phyloP scores from a whole-genome alignment of 371 early-diverging fungal genomes.

The Rhizomucor pusillus region DNA sequence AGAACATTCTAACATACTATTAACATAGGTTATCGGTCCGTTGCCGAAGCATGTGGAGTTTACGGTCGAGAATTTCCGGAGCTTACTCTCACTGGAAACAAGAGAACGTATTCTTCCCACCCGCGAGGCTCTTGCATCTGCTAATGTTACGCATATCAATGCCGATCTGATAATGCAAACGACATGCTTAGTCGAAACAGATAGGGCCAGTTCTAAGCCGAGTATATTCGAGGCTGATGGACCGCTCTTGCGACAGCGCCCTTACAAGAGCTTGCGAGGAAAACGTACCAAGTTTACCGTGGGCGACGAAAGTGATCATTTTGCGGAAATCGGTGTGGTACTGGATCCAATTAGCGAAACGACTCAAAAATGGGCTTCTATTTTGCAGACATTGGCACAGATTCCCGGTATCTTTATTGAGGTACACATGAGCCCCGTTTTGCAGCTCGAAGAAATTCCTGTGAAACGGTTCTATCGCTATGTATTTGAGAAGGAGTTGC shows the following conservation, averaged over 20 bases:
- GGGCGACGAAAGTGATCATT: constrained; percentile 38
- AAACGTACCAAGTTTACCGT: constrained; percentile 23
- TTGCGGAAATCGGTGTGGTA: constrained; percentile 62
- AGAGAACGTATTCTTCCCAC: constrained; percentile 33
- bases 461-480: constrained; percentile 88
- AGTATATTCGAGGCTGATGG: constrained; percentile 12
- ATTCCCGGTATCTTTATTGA: constrained; percentile 63
- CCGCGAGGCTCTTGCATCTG: constrained; percentile 14
- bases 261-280: constrained; percentile 16
- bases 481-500: constrained; percentile 61
- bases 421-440: constrained; percentile 59
- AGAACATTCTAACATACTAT: background rate
- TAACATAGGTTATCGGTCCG: constrained; percentile 51
- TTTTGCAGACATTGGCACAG: constrained; percentile 60
- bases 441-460: constrained; percentile 57
- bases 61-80: constrained; percentile 44
- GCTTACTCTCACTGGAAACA: constrained; percentile 46
- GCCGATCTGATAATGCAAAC: constrained; percentile 25
- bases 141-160: background rate
- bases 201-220: constrained; percentile 18
- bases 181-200: constrained; percentile 25
- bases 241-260: constrained; percentile 21
- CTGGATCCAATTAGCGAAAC: constrained; percentile 75
- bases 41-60: constrained; percentile 36
- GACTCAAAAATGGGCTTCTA: constrained; percentile 75